Conservation (phyloP, 1,139 yeast genomes). For the Sporopachydermia cereana region DNA sequence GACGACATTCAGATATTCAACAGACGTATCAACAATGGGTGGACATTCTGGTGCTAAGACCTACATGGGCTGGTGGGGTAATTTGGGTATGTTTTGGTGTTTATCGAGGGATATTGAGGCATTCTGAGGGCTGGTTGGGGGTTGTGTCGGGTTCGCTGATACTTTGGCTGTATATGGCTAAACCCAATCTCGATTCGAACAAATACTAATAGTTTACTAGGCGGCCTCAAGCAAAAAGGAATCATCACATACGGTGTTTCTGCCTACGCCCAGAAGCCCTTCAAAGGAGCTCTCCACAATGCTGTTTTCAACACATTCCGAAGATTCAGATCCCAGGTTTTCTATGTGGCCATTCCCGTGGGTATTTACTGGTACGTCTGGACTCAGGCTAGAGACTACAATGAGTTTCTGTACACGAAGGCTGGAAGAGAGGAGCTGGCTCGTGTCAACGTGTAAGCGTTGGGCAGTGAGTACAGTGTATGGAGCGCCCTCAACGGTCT, state of each 20-base stretch:
- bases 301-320: conserved; percentile 91
- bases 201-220: conserved; percentile 27
- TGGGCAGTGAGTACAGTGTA: too few species aligned
- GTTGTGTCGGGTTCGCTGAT: too few species aligned
- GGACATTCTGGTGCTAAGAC: conserved; percentile 67
- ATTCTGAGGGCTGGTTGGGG: conserved; percentile 5
- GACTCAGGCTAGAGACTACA: conserved; percentile 82
- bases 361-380: conserved; percentile 77
- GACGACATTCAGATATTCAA: too few species aligned
- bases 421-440: conserved; percentile 91
- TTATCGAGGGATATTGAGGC: background rate
- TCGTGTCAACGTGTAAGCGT: conserved; percentile 4
- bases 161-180: too few species aligned
- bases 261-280: conserved; percentile 87
- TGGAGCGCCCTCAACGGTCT: too few species aligned
- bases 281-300: conserved; percentile 75
- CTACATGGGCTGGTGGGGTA: conserved; percentile 98
- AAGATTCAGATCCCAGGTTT: conserved; percentile 79
- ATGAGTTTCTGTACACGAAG: conserved; percentile 91
- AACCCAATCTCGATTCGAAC: background rate
- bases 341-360: conserved; percentile 71
- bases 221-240: conserved; percentile 83
- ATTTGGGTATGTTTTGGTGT: conserved; percentile 29
- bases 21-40: conserved; percentile 46
- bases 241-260: conserved; percentile 80